Evolutionary conservation across 1,284 basidiomycete species (phyloP), one percentile per base, ranked within the genome.

Genomic region (Puccinia polysora): DNA sequence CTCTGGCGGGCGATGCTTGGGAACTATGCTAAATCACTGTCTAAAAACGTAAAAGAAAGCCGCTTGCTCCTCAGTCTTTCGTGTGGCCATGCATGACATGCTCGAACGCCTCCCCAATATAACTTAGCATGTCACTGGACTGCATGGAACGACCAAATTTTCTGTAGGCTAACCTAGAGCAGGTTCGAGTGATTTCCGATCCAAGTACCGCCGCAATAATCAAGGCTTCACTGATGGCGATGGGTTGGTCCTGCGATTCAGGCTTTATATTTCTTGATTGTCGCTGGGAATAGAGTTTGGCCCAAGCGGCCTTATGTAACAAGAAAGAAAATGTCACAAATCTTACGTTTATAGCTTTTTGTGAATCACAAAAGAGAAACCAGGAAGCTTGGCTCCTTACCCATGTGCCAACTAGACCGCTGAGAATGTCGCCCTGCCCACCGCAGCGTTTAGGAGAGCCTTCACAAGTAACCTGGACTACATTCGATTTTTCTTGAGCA

Each of bases 361-460:
- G 45, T 20, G n/a, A 36, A 38, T 7, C 15, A 43, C 5, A 8
- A 58, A 58, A 32, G 20, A 7, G 8, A 62, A 12, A 28, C 14
- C 6, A 23, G 14, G 23, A 30, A 36, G 45, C 4, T 10, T 43
- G 1, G 18, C 20, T 10, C 10, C 52, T 50, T 40, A 69, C 67
- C 67, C 67, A 86, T 0, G 91, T 86, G 0, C 92, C 94, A 6
- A 92, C 87, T 45, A 85, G 84, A 4, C 95, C 95, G 75, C 88
- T 89, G 65, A 98, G 81, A 56, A 98, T 87, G 80, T 98, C 95
- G 0, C 95, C 95, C 80, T 97, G 95, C 0, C 77, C 77, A 23
- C 95, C 95, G 76, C 92, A 94, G 65, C 95, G 84, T 81, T 96
- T 96, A 75, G 92, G 78, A 0, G 92, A 91, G 2, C 95, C 95